Evolutionary conservation across 1,284 basidiomycete genomes (phyloP).

Genomic region (Cutaneotrichosporon dermatis): DNA sequence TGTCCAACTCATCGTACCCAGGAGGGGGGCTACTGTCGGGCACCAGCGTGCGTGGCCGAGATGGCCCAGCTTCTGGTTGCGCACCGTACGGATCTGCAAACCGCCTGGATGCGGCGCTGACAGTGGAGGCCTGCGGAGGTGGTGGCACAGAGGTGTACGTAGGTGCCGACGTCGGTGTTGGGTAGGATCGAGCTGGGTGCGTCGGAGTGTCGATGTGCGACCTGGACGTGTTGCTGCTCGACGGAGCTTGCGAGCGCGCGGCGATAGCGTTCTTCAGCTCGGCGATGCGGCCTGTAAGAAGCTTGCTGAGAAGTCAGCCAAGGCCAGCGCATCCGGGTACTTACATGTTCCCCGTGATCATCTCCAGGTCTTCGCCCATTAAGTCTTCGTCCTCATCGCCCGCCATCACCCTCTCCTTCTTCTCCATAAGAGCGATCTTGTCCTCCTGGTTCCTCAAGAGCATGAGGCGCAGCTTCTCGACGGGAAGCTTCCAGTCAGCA

Average conservation of each 20-base stretch:
- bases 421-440: slow-evolving; percentile 27
- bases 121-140: no score
- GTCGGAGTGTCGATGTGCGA: not conserved
- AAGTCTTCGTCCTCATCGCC: slow-evolving; percentile 19
- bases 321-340: not conserved
- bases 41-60: not conserved
- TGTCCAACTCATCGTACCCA: slow-evolving; percentile 26
- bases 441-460: slow-evolving; percentile 33
- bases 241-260: slow-evolving; percentile 25
- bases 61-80: slow-evolving; percentile 11
- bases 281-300: slow-evolving; percentile 30
- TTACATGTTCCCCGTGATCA: slow-evolving; percentile 32
- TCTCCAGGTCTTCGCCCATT: slow-evolving; percentile 35
- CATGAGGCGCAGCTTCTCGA: slow-evolving; percentile 33
- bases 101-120: no score
- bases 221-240: slow-evolving; percentile 18
- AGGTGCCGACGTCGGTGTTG: not conserved
- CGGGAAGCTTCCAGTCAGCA: slow-evolving; percentile 17
- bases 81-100: not conserved
- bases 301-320: slow-evolving; percentile 15
- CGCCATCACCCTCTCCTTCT: slow-evolving; percentile 7
- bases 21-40: slow-evolving; percentile 23
- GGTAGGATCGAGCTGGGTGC: not conserved
- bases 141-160: not conserved
- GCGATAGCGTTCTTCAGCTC: slow-evolving; percentile 36